Evolutionary conservation across 331 rosid species (phyloP), one percentile per base, ranked within the genome.

Genomic region (Malus hybrid): DNA sequence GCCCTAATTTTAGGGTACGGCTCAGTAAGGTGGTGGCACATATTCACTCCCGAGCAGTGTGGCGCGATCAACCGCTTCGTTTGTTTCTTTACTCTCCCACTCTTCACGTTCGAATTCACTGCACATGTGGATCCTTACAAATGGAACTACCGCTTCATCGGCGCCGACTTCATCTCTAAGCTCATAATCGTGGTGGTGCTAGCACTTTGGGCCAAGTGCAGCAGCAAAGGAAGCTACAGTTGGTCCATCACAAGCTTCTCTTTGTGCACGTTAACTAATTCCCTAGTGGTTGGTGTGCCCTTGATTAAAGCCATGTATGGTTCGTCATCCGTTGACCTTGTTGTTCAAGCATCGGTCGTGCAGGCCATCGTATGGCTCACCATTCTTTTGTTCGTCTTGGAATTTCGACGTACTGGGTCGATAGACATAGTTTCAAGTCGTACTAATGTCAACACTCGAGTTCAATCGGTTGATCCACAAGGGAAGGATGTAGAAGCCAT

Each of bases 211-310:
- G 96, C 91, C 3, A 95, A 83, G 86, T 92, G 86, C 14, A 84
- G 80, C 9, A 71, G 76, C 70, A 88, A 88, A 56, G 97, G 90
- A 8, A 90, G 85, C 66, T 92, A 80, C 36, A 22, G 86, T 4
- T 95, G 99, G 99, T 92, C 86, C 19, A 95, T 95, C 69, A 95
- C 97, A 0, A 86, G 92, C 80, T 92, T 90, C 86, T 92, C 97
- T 2, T 63, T 95, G 76, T 90, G 92, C 62, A 86, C 89, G 61
- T 33, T 95, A 6, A 92, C 99, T 1, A 95, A 86, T 10, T 79
- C 99, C 18, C 90, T 95, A 0, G 97, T 95, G 6, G 97, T 95
- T 0, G 99, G 99, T 3, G 90, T 95, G 7, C 99, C 99, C 1
- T 73, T 95, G 31, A 28, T 85, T 6, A 82, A 61, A 57, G 86